Percentiles rank a stretch among this genome's conserved stretches.
These are phyloP conservation scores for Tolypocladium cylindrosporum DNA, from an alignment of 2,329 filamentous ascomycete species.

Conservation along the genomic window DNA sequence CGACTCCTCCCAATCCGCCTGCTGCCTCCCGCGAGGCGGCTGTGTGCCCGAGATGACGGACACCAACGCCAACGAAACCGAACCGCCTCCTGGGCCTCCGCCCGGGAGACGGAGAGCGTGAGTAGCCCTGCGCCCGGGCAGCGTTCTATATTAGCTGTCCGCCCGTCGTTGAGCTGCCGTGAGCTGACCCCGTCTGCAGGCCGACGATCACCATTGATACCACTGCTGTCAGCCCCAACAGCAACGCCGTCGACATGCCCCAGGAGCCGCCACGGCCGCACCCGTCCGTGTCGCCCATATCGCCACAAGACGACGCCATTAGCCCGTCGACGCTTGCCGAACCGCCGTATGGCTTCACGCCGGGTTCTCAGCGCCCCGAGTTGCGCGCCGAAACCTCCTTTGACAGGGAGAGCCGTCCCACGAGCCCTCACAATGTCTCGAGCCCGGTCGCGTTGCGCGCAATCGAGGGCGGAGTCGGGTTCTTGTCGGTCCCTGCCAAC, in stretches of 20 bases:
- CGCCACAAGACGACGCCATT: constrained; percentile 26
- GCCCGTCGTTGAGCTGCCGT: background rate
- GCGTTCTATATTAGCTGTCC: background rate
- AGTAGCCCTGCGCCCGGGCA: constrained; percentile 9
- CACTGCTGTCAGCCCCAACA: constrained; percentile 25
- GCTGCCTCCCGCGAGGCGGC: constrained; percentile 8
- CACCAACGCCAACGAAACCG: constrained; percentile 7
- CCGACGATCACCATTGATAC: constrained; percentile 48
- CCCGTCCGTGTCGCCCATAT: constrained; percentile 21
- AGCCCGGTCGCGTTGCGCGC: constrained; percentile 37
- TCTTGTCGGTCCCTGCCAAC: constrained; percentile 56
- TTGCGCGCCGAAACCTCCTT: constrained; percentile 48
- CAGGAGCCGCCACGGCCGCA: constrained; percentile 7
- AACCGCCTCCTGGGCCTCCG: constrained; percentile 9
- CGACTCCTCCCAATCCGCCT: constrained; percentile 1
- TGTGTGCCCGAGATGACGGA: constrained; percentile 13
- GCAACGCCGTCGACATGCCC: constrained; percentile 17
- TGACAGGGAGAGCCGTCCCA: constrained; percentile 57
- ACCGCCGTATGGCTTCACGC: constrained; percentile 15
- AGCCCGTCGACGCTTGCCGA: constrained; percentile 29
- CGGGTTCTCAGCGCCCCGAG: constrained; percentile 24
- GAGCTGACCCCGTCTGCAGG: constrained; percentile 18
- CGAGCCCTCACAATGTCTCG: constrained; percentile 64
- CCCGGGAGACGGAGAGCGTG: constrained; percentile 26
- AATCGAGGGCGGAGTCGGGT: constrained; percentile 39